Conservation (phyloP, 2,329 filamentous ascomycete species). For the Ilyonectria mors-panacis region DNA sequence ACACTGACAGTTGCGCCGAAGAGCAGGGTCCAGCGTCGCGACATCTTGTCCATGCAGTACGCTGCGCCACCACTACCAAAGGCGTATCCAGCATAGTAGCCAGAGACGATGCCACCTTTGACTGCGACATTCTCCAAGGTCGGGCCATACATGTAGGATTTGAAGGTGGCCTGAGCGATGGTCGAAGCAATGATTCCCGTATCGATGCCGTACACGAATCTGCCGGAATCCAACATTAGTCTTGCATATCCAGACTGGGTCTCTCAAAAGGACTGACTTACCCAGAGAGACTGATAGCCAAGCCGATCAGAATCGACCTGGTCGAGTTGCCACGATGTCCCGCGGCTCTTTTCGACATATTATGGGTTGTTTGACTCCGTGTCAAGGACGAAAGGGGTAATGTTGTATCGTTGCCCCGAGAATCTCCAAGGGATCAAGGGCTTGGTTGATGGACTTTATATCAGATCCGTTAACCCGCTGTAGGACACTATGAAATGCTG, state of each 20-base stretch:
- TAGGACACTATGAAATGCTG: background rate
- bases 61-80: slow-evolving; percentile 28
- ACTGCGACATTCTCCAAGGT: slow-evolving; percentile 19
- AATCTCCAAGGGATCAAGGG: background rate
- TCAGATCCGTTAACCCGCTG: background rate
- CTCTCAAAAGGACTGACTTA: background rate
- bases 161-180: slow-evolving; percentile 27
- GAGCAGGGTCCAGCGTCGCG: slow-evolving; percentile 27
- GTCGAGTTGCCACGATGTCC: slow-evolving; percentile 30
- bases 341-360: slow-evolving; percentile 7
- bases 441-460: background rate
- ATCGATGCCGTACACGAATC: slow-evolving; percentile 31
- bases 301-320: slow-evolving; percentile 28
- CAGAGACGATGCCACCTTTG: slow-evolving; percentile 27
- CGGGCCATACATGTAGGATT: slow-evolving; percentile 29
- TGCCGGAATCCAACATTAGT: background rate
- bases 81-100: slow-evolving; percentile 29
- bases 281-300: slow-evolving; percentile 31
- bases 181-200: slow-evolving; percentile 33
- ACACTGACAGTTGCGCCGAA: slow-evolving; percentile 33
- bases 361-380: background rate
- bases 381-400: background rate
- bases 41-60: slow-evolving; percentile 31
- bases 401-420: background rate
- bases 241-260: background rate